Percentiles rank a stretch among this genome's conserved stretches.
Evolutionary conservation across 1,139 yeast genomes (phyloP).

Genomic region (Nakaseomyces bracarensis): DNA sequence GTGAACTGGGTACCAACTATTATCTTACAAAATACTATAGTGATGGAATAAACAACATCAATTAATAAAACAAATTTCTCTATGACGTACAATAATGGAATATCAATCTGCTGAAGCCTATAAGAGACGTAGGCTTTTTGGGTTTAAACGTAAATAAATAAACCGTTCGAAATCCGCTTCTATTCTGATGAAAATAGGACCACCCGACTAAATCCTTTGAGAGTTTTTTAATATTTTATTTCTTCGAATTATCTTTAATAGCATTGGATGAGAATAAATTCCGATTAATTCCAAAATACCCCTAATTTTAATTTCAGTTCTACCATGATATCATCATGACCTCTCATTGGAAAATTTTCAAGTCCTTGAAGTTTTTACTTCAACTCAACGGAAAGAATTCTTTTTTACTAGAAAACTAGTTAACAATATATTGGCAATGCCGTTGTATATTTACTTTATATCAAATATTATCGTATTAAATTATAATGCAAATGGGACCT

Average conservation of each 20-base stretch:
- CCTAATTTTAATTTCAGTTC: conserved; percentile 4
- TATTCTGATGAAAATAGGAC: neutral
- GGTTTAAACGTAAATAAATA: neutral
- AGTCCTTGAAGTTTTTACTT: neutral
- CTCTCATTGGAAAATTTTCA: conserved; percentile 1
- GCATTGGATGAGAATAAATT: conserved; percentile 1
- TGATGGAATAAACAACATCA: no score
- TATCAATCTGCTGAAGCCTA: no score
- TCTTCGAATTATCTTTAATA: neutral
- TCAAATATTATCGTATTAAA: neutral
- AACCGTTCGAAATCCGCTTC: no score
- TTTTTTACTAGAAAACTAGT: no score
- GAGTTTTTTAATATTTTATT: neutral
- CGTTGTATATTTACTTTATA: conserved; percentile 1
- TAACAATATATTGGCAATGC: neutral
- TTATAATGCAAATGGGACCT: conserved; percentile 1
- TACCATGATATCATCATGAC: neutral
- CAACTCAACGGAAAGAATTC: no score
- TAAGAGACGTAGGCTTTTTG: no score
- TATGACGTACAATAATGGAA: no score
- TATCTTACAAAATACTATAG: no score
- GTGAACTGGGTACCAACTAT: no score
- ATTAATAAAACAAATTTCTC: no score
- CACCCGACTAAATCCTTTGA: neutral
- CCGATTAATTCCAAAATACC: neutral